phyloP scores from a whole-genome alignment of 495 filamentous ascomycete species.

The Aspergillus ellipticus region DNA sequence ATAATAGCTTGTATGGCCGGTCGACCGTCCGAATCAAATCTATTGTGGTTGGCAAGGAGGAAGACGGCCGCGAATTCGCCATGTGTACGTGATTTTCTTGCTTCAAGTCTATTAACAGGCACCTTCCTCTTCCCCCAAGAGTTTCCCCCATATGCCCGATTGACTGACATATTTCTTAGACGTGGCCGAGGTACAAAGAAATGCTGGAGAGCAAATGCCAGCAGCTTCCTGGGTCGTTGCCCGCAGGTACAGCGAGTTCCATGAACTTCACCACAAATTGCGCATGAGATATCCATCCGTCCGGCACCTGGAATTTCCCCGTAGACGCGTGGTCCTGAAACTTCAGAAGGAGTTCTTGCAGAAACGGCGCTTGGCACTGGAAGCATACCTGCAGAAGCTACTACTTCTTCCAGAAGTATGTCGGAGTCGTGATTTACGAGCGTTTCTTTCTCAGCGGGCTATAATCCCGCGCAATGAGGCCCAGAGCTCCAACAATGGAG shows the following conservation, averaged over 20 bases:
- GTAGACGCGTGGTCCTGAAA: conserved; percentile 90
- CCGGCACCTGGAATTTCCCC: conserved; percentile 84
- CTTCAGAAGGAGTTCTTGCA: conserved; percentile 92
- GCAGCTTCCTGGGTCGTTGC: conserved; percentile 78
- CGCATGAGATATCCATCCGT: conserved; percentile 81
- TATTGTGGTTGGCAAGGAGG: conserved; percentile 86
- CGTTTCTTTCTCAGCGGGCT: conserved; percentile 87
- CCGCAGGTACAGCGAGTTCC: conserved; percentile 91
- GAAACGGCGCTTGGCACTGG: conserved; percentile 77
- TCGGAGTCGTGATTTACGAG: conserved; percentile 83
- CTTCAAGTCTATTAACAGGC: not conserved
- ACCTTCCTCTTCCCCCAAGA: not conserved
- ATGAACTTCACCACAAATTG: conserved; percentile 88
- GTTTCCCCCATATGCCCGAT: not conserved
- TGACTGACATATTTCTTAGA: conserved; percentile 39
- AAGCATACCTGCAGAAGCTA: conserved; percentile 80
- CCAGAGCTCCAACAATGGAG: conserved; percentile 50
- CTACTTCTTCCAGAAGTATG: conserved; percentile 89
- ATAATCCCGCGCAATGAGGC: conserved; percentile 59
- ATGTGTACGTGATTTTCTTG: conserved; percentile 55
- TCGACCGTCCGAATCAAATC: conserved; percentile 85
- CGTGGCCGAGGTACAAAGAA: conserved; percentile 83
- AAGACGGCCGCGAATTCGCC: conserved; percentile 90
- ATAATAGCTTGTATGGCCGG: conserved; percentile 93
- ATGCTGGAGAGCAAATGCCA: conserved; percentile 85